Evolutionary conservation across 202 grass and related monocot genomes (phyloP).

Genomic region (Schoenoplectus triqueter): DNA sequence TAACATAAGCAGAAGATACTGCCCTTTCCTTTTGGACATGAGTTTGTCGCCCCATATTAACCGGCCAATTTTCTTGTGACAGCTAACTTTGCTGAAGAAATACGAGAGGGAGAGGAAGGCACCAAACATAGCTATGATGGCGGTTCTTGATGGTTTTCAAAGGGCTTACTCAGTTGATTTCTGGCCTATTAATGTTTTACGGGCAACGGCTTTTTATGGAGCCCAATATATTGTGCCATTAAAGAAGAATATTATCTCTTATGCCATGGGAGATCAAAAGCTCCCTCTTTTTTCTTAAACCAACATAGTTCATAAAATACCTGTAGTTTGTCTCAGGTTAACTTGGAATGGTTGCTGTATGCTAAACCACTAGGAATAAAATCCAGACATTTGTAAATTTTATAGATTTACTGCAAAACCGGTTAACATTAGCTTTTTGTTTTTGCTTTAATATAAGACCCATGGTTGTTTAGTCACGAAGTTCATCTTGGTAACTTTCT

Average conservation of each 20-base stretch:
- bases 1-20: not conserved
- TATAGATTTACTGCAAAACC: not conserved
- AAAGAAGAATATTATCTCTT: slow-evolving; percentile 82
- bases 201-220: slow-evolving; percentile 79
- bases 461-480: not conserved
- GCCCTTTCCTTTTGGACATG: not conserved
- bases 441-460: not conserved
- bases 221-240: slow-evolving; percentile 73
- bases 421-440: not conserved
- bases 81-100: slow-evolving; percentile 67
- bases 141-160: slow-evolving; percentile 89
- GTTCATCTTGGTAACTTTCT: not conserved
- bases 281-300: slow-evolving; percentile 58
- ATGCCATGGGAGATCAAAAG: slow-evolving; percentile 87
- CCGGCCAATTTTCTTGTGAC: slow-evolving; percentile 14
- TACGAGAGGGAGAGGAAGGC: slow-evolving; percentile 80
- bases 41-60: not conserved
- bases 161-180: slow-evolving; percentile 87
- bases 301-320: not conserved
- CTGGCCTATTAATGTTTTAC: slow-evolving; percentile 75
- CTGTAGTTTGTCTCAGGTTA: not conserved
- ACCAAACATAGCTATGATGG: slow-evolving; percentile 76
- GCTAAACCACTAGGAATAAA: not conserved
- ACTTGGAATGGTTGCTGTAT: not conserved
- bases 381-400: not conserved